A percentile compares a stretch with the other conserved stretches of the same genome.
phyloP scores from a whole-genome alignment of 805 yeast genomes.

The Hanseniaspora jakobsenii region DNA sequence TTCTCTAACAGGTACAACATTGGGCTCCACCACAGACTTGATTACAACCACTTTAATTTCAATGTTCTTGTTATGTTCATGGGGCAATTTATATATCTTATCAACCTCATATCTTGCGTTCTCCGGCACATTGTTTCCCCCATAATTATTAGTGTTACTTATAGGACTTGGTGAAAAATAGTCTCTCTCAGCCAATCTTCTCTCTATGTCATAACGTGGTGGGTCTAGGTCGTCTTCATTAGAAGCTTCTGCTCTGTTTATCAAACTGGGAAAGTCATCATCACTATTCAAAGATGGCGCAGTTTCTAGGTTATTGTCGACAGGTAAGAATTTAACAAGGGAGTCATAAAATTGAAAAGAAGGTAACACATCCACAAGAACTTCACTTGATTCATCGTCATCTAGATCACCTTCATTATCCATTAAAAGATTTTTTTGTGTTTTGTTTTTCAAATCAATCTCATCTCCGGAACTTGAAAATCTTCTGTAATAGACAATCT shows the following conservation, averaged over 20 bases:
- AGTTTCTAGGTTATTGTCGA: constrained; percentile 19
- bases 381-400: neutral
- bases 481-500: constrained; percentile 11
- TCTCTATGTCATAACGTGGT: neutral
- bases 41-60: constrained; percentile 21
- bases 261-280: neutral
- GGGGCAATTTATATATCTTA: constrained; percentile 22
- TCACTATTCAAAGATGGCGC: constrained; percentile 20
- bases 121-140: neutral
- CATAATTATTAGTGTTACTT: too few species aligned
- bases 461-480: constrained; percentile 15
- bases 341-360: constrained; percentile 23
- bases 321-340: constrained; percentile 22
- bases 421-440: neutral
- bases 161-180: neutral
- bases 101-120: constrained; percentile 15
- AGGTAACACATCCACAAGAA: constrained; percentile 20
- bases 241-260: neutral
- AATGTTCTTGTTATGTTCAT: constrained; percentile 16
- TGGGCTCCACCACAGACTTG: constrained; percentile 19
- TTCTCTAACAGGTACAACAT: constrained; percentile 23
- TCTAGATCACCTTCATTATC: neutral
- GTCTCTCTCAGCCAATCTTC: neutral
- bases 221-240: neutral
- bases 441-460: constrained; percentile 2